phyloP scores from a whole-genome alignment of 345 rosid genomes.

The Camelina hispida region DNA sequence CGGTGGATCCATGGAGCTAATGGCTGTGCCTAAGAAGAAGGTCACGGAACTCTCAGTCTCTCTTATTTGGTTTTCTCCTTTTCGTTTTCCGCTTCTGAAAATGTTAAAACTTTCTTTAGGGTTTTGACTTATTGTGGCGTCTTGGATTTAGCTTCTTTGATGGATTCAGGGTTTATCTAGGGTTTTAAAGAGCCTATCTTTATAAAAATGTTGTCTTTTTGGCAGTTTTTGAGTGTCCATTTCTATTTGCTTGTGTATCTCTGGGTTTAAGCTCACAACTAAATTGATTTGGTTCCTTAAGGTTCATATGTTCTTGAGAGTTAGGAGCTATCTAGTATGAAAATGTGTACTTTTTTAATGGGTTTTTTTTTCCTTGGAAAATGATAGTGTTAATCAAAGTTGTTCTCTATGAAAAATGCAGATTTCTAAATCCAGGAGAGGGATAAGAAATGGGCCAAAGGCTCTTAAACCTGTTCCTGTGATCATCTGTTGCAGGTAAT shows the following conservation, averaged over 20 bases:
- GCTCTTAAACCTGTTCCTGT: conserved; percentile 92
- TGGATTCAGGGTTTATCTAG: conserved; percentile 19
- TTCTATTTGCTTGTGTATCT: not conserved
- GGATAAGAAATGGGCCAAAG: conserved; percentile 67
- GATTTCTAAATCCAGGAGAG: conserved; percentile 79
- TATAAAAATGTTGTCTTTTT: not conserved
- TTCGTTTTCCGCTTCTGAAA: not conserved
- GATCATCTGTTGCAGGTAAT: conserved; percentile 87
- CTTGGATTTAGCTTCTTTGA: not conserved
- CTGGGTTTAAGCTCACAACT: conserved; percentile 12
- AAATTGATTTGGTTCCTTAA: not conserved
- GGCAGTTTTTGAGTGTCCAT: not conserved
- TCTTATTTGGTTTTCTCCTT: conserved; percentile 2
- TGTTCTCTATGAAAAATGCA: conserved; percentile 41
- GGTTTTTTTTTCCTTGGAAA: not conserved
- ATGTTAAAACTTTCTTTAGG: not conserved
- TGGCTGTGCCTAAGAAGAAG: conserved; percentile 95
- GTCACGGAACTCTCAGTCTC: conserved; percentile 35
- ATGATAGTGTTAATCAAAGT: not conserved
- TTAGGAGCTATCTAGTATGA: not conserved
- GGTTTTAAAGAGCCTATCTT: conserved; percentile 19
- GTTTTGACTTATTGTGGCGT: not conserved
- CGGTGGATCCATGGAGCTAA: conserved; percentile 79
- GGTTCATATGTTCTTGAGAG: not conserved
- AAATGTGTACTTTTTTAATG: not conserved